Evolutionary conservation across 129 eudicot genomes (phyloP), one percentile per base, ranked within the genome.

Genomic region (Smallanthus sonchifolius): DNA sequence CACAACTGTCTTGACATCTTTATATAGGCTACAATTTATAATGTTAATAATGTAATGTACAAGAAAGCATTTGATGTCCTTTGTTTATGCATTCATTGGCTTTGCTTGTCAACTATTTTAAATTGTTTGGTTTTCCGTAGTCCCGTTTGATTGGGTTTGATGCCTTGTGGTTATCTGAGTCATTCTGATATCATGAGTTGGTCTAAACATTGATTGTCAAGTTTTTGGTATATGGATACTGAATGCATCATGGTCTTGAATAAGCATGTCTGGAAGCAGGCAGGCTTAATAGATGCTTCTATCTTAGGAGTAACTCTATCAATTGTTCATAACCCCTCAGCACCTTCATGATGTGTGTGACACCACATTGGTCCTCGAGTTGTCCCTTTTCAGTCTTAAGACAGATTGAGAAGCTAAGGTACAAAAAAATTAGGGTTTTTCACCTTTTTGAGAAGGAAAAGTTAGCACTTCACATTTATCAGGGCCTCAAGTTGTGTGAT

Each of bases 261-360:
- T 19, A 35, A 74, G 64, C 48, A 15, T 74, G 38, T 63, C 51
- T 63, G 79, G 30, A 63, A 74, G 63, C 51, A 74, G 63, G 37
- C 70, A 74, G 62, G 78, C 70, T 62, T 74, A 54, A 69, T 74
- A 61, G 61, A 20, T 72, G 67, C 77, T 20, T 15, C 14, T 56
- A 57, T n/a, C 14, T 19, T 71, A 32, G 51, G 54, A 39, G 5
- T 65, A 30, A 20, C 32, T n/a, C 13, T 69, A 47, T 44, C 56
- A 69, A 32, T 48, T 35, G 30, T 69, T 30, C 44, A 7, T 28
- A 67, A 67, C 11, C 14, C 24, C 57, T 67, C 42, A 11, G 20
- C 32, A 47, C 30, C 74, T 49, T 69, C 61, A 32, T 32, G 7
- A 14, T 19, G 39, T 32, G n/a, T 32, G 44, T 69, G 61, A 32